Percentiles rank a stretch among this genome's conserved stretches.
These are phyloP conservation scores for Corynespora cassiicola DNA, from an alignment of 2,329 filamentous ascomycete species.

Conservation along the genomic window DNA sequence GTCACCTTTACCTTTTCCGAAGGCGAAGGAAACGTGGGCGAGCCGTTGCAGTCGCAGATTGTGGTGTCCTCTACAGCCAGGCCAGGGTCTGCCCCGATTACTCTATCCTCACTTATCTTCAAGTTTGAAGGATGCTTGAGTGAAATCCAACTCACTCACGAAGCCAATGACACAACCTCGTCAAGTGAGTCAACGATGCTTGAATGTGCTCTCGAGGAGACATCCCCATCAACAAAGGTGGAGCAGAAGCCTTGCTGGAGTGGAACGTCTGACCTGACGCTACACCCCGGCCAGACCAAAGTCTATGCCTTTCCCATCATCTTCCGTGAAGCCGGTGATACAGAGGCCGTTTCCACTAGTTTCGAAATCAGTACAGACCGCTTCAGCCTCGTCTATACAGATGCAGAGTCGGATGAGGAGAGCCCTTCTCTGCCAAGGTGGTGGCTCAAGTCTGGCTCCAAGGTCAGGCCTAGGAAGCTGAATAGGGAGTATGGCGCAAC, in stretches of 20 bases:
- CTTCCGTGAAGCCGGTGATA: constrained; percentile 82
- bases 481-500: constrained; percentile 50
- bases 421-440: constrained; percentile 34
- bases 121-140: constrained; percentile 58
- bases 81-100: constrained; percentile 52
- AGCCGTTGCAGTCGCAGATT: constrained; percentile 63
- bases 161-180: constrained; percentile 15
- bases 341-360: constrained; percentile 68
- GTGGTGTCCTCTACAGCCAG: constrained; percentile 58
- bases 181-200: constrained; percentile 21
- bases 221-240: constrained; percentile 16
- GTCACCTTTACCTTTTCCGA: constrained; percentile 61
- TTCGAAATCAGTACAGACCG: constrained; percentile 68
- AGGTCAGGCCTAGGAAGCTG: constrained; percentile 34
- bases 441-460: constrained; percentile 38
- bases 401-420: constrained; percentile 51
- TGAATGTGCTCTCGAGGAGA: constrained; percentile 35
- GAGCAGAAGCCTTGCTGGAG: constrained; percentile 50
- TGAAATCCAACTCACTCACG: constrained; percentile 39
- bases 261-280: constrained; percentile 68
- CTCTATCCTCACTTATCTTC: constrained; percentile 56
- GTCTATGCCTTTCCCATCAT: constrained; percentile 76
- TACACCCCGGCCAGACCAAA: constrained; percentile 71
- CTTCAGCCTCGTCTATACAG: constrained; percentile 72
- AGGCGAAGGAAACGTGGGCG: constrained; percentile 65